phyloP scores from a whole-genome alignment of 345 rosid genomes.

The Salix brachista region DNA sequence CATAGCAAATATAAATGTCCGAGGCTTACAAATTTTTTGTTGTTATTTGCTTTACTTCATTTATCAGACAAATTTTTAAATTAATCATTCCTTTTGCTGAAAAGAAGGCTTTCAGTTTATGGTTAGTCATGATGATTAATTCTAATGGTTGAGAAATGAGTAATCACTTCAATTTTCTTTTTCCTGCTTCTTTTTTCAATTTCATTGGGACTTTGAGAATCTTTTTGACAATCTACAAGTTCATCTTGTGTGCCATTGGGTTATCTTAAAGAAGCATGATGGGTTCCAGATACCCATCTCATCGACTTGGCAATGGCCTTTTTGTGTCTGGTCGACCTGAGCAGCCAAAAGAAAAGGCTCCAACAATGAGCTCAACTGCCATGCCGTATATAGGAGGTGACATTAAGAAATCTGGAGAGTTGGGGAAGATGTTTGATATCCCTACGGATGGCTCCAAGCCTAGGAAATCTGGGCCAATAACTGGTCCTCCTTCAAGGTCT shows the following conservation, averaged over 20 bases:
- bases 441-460: conserved; percentile 16
- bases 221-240: not conserved
- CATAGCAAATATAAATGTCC: not conserved
- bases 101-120: no score
- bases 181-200: not conserved
- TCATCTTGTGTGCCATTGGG: not conserved
- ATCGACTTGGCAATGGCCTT: conserved; percentile 23
- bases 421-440: conserved; percentile 26
- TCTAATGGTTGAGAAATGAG: not conserved
- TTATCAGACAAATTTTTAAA: not conserved
- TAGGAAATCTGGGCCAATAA: conserved; percentile 25
- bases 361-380: conserved; percentile 22
- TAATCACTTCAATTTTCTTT: not conserved
- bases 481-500: conserved; percentile 18
- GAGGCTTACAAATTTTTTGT: not conserved
- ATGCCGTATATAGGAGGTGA: conserved; percentile 30
- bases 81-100: not conserved
- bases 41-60: not conserved
- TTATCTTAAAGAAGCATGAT: conserved; percentile 3
- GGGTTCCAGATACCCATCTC: conserved; percentile 27
- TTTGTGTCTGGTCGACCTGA: conserved; percentile 17
- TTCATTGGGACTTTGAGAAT: not conserved
- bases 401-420: conserved; percentile 21
- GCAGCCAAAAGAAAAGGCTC: conserved; percentile 26
- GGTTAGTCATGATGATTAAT: not conserved